Evolutionary conservation across 352 stramenopile species (phyloP).

Genomic region (Globisporangium barbulae): DNA sequence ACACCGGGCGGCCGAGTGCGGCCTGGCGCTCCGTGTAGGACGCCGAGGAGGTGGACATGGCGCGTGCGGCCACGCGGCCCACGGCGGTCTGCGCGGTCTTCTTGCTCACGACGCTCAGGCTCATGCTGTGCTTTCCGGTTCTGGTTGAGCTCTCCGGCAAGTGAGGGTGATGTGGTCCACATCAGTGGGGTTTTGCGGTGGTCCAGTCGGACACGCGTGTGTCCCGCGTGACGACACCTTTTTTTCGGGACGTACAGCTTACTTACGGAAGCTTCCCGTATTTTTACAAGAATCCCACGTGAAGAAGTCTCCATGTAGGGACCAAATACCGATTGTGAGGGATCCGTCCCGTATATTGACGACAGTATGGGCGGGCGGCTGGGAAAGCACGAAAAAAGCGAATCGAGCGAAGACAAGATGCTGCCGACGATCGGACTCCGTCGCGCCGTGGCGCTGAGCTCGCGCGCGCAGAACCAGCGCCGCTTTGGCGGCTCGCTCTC

Average conservation of each 20-base stretch:
- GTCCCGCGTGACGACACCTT: no score
- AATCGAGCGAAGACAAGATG: conserved; percentile 8
- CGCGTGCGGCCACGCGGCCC: conserved; percentile 17
- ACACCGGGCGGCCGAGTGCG: conserved; percentile 88
- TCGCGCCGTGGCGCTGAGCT: conserved; percentile 34
- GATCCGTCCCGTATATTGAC: no score
- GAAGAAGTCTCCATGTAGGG: no score
- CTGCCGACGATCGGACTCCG: conserved; percentile 55
- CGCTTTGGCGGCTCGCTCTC: conserved; percentile 67
- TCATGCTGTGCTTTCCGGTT: no score
- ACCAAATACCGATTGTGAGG: no score
- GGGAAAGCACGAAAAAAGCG: conserved; percentile 12
- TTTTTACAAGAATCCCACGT: no score
- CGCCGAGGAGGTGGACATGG: conserved; percentile 22
- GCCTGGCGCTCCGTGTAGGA: conserved; percentile 87
- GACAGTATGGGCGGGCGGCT: conserved; percentile 11
- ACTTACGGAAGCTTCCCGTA: no score
- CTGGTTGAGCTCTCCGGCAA: no score
- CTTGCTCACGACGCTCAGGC: conserved; percentile 16
- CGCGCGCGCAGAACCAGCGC: conserved; percentile 59
- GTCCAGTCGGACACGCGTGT: no score
- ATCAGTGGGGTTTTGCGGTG: no score
- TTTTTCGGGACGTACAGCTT: no score
- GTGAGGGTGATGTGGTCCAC: no score
- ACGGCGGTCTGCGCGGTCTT: conserved; percentile 13